Evolutionary conservation across 176 grass and related monocot genomes (phyloP).

Genomic region (Eleusine indica): DNA sequence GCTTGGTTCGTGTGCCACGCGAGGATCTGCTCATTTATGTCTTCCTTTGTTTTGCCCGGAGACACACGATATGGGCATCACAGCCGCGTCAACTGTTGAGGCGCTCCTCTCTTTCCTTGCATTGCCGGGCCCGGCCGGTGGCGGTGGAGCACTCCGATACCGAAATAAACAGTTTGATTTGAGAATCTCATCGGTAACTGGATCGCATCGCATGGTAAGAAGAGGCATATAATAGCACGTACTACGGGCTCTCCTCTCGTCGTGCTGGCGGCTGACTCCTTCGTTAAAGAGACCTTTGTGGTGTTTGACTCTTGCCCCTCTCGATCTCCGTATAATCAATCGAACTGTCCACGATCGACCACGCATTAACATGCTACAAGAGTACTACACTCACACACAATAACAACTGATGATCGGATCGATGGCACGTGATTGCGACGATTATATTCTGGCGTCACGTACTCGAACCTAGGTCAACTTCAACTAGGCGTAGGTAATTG

Average conservation of each 20-base stretch:
- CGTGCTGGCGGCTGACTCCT: not conserved
- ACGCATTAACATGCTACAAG: not conserved
- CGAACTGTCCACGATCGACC: constrained; percentile 7
- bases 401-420: not conserved
- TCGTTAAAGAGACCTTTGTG: not conserved
- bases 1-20: constrained; percentile 36
- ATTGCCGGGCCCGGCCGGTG: not conserved
- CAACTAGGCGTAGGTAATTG: not conserved
- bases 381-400: too few species aligned
- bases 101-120: not conserved
- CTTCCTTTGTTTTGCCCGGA: not conserved
- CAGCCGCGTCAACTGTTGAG: not conserved
- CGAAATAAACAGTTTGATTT: not conserved
- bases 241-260: too few species aligned
- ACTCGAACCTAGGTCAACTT: not conserved
- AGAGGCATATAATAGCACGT: not conserved
- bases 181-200: not conserved
- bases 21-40: not conserved
- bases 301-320: constrained; percentile 30
- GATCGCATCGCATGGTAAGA: not conserved
- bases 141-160: not conserved
- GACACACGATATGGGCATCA: not conserved
- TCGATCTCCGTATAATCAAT: not conserved
- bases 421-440: constrained; percentile 32
- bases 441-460: constrained; percentile 7